Conservation (phyloP, 2,329 filamentous ascomycete species). For the Bipolaris cookei region DNA sequence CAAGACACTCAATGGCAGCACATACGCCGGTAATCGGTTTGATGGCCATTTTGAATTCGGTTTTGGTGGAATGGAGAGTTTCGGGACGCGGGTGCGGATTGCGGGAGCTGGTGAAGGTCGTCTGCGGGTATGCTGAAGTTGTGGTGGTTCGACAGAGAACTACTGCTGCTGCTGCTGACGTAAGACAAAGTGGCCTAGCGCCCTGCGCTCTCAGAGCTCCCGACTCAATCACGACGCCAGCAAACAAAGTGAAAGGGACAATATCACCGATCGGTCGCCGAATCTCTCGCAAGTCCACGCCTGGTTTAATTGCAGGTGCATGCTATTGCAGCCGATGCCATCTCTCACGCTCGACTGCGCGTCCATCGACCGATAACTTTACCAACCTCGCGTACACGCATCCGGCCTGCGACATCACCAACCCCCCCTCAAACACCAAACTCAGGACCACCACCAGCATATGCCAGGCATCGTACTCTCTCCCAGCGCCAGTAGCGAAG, state of each 20-base stretch:
- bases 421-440: not conserved
- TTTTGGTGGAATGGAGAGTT: constrained; percentile 38
- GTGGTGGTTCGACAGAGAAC: constrained; percentile 38
- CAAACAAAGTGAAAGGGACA: constrained; percentile 23
- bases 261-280: constrained; percentile 8
- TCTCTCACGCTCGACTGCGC: constrained; percentile 20
- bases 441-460: constrained; percentile 26
- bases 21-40: constrained; percentile 61
- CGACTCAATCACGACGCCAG: constrained; percentile 11
- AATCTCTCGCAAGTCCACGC: constrained; percentile 12
- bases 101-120: constrained; percentile 38
- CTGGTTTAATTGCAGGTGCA: constrained; percentile 9
- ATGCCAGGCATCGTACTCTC: constrained; percentile 44
- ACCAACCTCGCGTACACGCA: constrained; percentile 16
- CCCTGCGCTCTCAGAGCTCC: constrained; percentile 28
- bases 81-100: constrained; percentile 36
- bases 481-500: constrained; percentile 39
- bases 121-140: constrained; percentile 36
- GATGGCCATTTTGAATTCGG: constrained; percentile 49
- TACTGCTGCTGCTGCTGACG: constrained; percentile 16
- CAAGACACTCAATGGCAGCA: constrained; percentile 42
- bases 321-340: constrained; percentile 11
- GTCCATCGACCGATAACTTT: constrained; percentile 12
- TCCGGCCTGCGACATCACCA: constrained; percentile 8
- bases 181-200: constrained; percentile 16